Conservation (phyloP, 768 basidiomycete genomes). For the Cystoderma amianthinum region DNA sequence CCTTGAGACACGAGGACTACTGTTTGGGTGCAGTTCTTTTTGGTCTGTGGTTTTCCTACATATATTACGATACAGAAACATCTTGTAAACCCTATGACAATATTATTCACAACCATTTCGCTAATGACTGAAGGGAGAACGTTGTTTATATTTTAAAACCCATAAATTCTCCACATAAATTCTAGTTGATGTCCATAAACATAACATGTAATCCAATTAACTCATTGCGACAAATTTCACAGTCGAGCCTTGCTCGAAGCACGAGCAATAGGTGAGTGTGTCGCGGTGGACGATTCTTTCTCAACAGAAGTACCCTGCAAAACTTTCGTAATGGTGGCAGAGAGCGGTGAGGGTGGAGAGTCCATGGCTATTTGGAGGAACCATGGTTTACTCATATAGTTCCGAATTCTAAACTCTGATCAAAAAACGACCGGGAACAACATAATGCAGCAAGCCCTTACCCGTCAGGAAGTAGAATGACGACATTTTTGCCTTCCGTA, state of each 20-base stretch:
- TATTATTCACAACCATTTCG: too few relatives aligned
- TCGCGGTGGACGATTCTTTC: too few relatives aligned
- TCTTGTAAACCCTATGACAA: too few relatives aligned
- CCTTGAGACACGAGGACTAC: conserved; percentile 24
- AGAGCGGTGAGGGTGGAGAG: conserved; percentile 46
- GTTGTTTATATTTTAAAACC: too few relatives aligned
- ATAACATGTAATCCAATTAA: too few relatives aligned
- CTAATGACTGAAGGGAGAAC: too few relatives aligned
- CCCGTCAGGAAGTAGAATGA: conserved; percentile 89
- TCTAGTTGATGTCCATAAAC: too few relatives aligned
- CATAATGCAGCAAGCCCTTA: conserved; percentile 27
- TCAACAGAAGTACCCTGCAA: conserved; percentile 7
- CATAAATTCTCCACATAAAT: too few relatives aligned
- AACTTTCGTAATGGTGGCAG: conserved; percentile 32
- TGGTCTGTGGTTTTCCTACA: conserved; percentile 26
- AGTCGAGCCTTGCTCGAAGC: too few relatives aligned
- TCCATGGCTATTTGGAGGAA: conserved; percentile 67
- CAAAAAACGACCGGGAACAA: conserved; percentile 3
- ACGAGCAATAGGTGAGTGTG: too few relatives aligned
- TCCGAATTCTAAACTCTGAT: conserved; percentile 56
- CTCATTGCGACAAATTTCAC: too few relatives aligned
- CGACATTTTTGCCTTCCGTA: conserved; percentile 76
- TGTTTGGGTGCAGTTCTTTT: conserved; percentile 23
- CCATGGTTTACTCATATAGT: conserved; percentile 95
- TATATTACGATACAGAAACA: too few relatives aligned